phyloP scores from a whole-genome alignment of 1,139 yeast species.

The Nematodospora anomalae region DNA sequence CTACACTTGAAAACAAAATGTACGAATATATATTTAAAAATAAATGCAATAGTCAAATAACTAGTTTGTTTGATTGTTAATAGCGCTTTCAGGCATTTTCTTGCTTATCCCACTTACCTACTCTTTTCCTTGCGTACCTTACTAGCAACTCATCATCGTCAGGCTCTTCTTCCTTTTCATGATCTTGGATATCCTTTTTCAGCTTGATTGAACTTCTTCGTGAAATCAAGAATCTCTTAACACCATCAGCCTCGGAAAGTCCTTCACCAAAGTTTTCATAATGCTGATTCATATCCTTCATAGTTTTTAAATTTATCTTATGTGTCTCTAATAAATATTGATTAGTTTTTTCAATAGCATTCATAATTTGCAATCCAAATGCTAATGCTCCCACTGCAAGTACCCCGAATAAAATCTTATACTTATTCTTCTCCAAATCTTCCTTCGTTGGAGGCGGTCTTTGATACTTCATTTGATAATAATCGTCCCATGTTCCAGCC shows the following conservation, averaged over 20 bases:
- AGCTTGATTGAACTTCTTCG: conserved; percentile 40
- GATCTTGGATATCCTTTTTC: conserved; percentile 21
- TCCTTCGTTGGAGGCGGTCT: conserved; percentile 43
- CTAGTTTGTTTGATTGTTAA: too few species aligned
- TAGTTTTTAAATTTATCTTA: conserved; percentile 44
- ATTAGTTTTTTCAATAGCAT: conserved; percentile 40
- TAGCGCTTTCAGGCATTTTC: conserved; percentile 7
- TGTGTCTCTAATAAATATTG: conserved; percentile 31
- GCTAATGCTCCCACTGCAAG: conserved; percentile 41
- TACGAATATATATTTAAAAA: too few species aligned
- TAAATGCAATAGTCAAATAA: too few species aligned
- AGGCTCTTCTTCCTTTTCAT: conserved; percentile 19
- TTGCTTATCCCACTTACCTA: conserved; percentile 19
- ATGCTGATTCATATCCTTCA: conserved; percentile 48
- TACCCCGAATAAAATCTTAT: conserved; percentile 44
- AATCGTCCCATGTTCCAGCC: conserved; percentile 77
- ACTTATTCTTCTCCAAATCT: conserved; percentile 46
- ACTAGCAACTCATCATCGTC: conserved; percentile 34
- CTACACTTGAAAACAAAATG: not conserved
- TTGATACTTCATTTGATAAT: conserved; percentile 42
- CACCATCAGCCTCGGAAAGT: conserved; percentile 30
- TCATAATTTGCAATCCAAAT: conserved; percentile 44
- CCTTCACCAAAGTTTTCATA: conserved; percentile 54
- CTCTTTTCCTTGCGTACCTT: conserved; percentile 33
- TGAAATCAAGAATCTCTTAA: conserved; percentile 61